Base-by-base conservation (phyloP, 805 yeast species). In the Zygosaccharomyces bisporus region DNA sequence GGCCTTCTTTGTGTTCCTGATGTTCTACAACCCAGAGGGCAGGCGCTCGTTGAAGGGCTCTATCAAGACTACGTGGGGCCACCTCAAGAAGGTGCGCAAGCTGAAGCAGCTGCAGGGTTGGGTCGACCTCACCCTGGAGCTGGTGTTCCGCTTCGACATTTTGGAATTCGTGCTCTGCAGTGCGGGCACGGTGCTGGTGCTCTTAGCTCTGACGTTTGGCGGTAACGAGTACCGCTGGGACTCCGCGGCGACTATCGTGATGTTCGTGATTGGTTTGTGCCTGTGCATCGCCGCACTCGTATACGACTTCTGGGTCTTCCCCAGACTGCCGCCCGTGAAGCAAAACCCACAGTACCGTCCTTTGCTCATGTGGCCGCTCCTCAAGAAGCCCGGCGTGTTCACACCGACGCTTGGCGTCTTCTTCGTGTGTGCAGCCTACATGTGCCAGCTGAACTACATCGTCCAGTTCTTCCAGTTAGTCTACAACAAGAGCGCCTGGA, bases 181-280 rank as follows among this genome's bases (percentile, higher is more conserved):
- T 9, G 44, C 60, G 9, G 62, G 62, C 4, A 34, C 55, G n/a
- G 51, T 55, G 13, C 31, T 56, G 14, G 41, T 54, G 16, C 38
- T 58, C 14, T 34, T 58, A 25, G 63, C 54, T 1, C 36, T 60
- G 17, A 58, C 62, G 4, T 56, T 56, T 36, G 88, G 87, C 27
- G 87, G 87, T 2, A 65, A 75, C 6, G 65, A 74, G 8, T 80
- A 71, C 55, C 58, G 67, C 0, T 83, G 89, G 89, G 53, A 71
- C 52, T 74, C 73, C 10, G 60, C 72, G 2, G 46, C 64, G 16
- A 69, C 69, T 12, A 71, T 77, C 9, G 42, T 64, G 5, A 61
- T 74, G 61, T 57, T 77, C 31, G 58, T 63, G 3, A 48, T 75
- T 30, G 81, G 81, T 18, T 73, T 68, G 1, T 42, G 60, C 0